phyloP scores from a whole-genome alignment of 306 rosid genomes.

The Malus asiatica region DNA sequence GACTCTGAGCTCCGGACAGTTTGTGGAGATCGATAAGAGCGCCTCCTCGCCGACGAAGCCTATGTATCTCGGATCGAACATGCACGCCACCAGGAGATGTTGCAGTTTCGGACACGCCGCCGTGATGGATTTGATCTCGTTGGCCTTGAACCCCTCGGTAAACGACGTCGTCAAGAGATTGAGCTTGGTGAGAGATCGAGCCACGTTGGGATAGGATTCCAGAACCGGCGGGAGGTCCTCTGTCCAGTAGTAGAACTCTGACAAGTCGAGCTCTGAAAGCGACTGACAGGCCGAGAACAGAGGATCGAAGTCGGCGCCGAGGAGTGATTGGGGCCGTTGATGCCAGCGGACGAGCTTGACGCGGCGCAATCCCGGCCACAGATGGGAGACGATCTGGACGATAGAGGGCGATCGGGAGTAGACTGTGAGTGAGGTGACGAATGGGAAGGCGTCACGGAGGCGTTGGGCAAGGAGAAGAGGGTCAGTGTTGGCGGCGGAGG shows the following conservation, averaged over 20 bases:
- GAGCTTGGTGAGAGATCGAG: constrained; percentile 51
- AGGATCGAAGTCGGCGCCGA: constrained; percentile 57
- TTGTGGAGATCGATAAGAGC: constrained; percentile 38
- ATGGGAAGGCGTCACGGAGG: constrained; percentile 65
- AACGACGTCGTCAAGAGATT: constrained; percentile 61
- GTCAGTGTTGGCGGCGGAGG: constrained; percentile 25
- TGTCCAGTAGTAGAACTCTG: constrained; percentile 82
- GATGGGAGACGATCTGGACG: constrained; percentile 39
- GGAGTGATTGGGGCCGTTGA: constrained; percentile 42
- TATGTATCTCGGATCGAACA: constrained; percentile 69
- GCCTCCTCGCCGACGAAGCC: constrained; percentile 77
- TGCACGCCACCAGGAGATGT: constrained; percentile 59
- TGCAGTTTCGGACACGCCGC: constrained; percentile 64
- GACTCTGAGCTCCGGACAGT: constrained; percentile 55
- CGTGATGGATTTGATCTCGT: constrained; percentile 51
- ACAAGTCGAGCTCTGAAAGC: constrained; percentile 58
- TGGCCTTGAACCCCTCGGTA: constrained; percentile 58
- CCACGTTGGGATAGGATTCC: constrained; percentile 28
- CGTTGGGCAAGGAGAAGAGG: constrained; percentile 51
- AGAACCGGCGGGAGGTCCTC: constrained; percentile 82
- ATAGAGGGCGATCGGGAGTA: constrained; percentile 62
- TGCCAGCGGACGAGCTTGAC: constrained; percentile 89
- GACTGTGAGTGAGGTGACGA: constrained; percentile 55
- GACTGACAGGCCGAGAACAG: constrained; percentile 49
- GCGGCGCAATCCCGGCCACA: constrained; percentile 65